A percentile compares a stretch with the other conserved stretches of the same genome.
Conservation (phyloP, 164 flowering plant genomes). For the Tinospora cordifolia region DNA sequence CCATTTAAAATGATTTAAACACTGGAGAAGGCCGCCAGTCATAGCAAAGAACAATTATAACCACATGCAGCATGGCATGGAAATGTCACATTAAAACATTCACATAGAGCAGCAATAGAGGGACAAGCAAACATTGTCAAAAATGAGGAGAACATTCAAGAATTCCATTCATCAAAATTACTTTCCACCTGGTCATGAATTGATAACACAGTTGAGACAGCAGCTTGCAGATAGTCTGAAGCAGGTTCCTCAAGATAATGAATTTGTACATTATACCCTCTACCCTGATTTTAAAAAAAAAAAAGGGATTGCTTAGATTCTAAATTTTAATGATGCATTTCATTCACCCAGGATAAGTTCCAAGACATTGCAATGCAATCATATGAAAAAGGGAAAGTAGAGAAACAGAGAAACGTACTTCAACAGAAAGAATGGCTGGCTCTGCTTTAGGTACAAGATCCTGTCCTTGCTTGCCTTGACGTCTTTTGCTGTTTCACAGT, state of each 20-base stretch:
- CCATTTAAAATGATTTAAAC: no score
- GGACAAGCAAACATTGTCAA: neutral
- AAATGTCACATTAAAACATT: neutral
- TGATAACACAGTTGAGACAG: constrained; percentile 67
- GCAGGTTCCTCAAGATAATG: constrained; percentile 82
- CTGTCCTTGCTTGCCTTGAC: constrained; percentile 31
- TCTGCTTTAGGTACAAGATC: constrained; percentile 44
- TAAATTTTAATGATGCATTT: neutral
- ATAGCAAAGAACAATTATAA: neutral
- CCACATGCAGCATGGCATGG: neutral
- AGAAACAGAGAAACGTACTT: constrained; percentile 36
- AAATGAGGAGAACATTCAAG: neutral
- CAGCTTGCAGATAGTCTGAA: constrained; percentile 70
- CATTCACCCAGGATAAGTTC: neutral
- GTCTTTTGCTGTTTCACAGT: constrained; percentile 40
- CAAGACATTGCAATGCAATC: neutral
- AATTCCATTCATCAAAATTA: neutral
- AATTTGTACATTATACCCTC: constrained; percentile 76
- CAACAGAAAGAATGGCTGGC: constrained; percentile 89
- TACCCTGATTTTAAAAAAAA: constrained; percentile 52
- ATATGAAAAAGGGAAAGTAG: neutral
- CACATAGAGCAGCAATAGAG: neutral
- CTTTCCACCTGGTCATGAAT: constrained; percentile 73
- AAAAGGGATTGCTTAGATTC: constrained; percentile 2
- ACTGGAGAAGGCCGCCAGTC: no score